Conservation (phyloP, 2,329 filamentous ascomycete species). For the Colletotrichum scovillei region DNA sequence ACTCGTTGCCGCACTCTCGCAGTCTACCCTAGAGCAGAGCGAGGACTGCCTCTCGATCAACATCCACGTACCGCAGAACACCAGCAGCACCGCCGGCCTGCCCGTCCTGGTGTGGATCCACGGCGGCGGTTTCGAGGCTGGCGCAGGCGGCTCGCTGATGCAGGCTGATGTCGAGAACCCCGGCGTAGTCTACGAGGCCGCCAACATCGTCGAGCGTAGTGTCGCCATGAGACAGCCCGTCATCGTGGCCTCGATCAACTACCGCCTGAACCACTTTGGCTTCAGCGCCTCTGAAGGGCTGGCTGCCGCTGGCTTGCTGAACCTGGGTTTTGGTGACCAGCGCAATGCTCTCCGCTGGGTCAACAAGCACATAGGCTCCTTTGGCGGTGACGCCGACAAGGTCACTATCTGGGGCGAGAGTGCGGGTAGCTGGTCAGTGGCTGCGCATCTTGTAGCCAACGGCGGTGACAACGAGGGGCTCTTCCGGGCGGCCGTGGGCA, state of each 20-base stretch:
- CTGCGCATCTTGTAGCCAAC: constrained; percentile 71
- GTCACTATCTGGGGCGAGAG: constrained; percentile 68
- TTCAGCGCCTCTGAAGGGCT: constrained; percentile 55
- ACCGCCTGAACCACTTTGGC: constrained; percentile 47
- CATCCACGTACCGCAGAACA: not conserved
- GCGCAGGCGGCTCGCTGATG: not conserved
- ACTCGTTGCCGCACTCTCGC: not conserved
- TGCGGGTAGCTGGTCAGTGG: constrained; percentile 68
- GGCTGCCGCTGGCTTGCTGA: constrained; percentile 52
- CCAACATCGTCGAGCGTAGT: not conserved
- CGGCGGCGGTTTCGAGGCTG: constrained; percentile 33
- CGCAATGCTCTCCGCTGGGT: constrained; percentile 64
- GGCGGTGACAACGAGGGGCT: constrained; percentile 69
- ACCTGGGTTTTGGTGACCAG: constrained; percentile 65
- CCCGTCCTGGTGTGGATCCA: constrained; percentile 22
- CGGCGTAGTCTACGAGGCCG: not conserved
- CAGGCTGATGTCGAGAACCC: not conserved
- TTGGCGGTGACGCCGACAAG: constrained; percentile 62
- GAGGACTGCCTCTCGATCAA: constrained; percentile 12
- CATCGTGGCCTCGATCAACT: constrained; percentile 44
- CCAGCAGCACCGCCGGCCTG: not conserved
- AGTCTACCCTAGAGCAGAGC: not conserved
- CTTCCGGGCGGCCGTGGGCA: constrained; percentile 74
- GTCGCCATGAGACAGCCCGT: constrained; percentile 17
- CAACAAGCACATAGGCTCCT: constrained; percentile 60